These are phyloP conservation scores for Boletus rubescentipes DNA, from an alignment of 768 basidiomycete genomes.

Conservation along the genomic window DNA sequence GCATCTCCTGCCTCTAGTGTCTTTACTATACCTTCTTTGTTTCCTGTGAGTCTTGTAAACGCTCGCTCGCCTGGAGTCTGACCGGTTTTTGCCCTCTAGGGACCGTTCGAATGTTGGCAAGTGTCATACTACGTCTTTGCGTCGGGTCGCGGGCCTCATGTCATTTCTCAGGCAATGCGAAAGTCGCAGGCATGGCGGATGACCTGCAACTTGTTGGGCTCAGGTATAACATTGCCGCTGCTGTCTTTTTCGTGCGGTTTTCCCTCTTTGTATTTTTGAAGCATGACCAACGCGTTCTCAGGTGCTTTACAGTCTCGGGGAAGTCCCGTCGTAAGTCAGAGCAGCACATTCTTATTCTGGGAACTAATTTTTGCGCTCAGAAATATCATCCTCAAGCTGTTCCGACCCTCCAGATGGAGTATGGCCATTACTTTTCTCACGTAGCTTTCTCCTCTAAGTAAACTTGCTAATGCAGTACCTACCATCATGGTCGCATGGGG, in stretches of 20 bases:
- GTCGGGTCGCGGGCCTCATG: neutral
- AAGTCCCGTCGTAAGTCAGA: slow-evolving; percentile 37
- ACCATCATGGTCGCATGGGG: slow-evolving; percentile 41
- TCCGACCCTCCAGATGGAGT: slow-evolving; percentile 37
- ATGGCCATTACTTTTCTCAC: neutral
- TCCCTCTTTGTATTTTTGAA: neutral
- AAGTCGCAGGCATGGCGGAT: slow-evolving; percentile 44
- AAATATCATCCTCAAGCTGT: slow-evolving; percentile 37
- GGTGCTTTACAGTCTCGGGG: slow-evolving; percentile 37
- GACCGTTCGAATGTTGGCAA: slow-evolving; percentile 47
- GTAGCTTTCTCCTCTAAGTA: slow-evolving; percentile 6
- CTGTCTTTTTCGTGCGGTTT: slow-evolving; percentile 36
- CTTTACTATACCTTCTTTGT: slow-evolving; percentile 44
- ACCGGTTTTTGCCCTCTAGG: slow-evolving; percentile 17
- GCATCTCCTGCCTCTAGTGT: slow-evolving; percentile 45
- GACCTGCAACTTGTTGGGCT: slow-evolving; percentile 37
- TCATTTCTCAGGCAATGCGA: slow-evolving; percentile 36
- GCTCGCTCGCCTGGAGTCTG: neutral
- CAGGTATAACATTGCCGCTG: slow-evolving; percentile 38
- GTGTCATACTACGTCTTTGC: slow-evolving; percentile 4
- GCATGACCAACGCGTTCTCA: slow-evolving; percentile 5
- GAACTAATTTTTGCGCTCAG: slow-evolving; percentile 16
- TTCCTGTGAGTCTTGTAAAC: slow-evolving; percentile 39
- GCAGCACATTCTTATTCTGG: neutral
- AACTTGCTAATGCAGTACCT: slow-evolving; percentile 32